Base-by-base conservation (phyloP, 352 stramenopile species). In the Globisporangium abappressorium region DNA sequence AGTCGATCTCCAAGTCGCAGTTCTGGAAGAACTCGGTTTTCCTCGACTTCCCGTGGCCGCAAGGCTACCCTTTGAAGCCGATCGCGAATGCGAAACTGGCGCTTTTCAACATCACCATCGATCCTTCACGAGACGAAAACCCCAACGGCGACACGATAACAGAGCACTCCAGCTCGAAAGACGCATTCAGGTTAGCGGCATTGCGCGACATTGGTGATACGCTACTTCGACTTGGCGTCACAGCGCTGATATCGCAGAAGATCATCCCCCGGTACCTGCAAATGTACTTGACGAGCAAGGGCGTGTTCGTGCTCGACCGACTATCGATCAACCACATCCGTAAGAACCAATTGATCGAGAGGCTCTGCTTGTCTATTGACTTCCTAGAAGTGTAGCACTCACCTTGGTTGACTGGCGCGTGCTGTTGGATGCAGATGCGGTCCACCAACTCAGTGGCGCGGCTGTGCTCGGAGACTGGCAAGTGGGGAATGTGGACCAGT, bases 101-200 rank as follows among this genome's bases (percentile, higher is more conserved):
- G 18, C 74, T 91, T 8, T 91, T 91, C 65, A 79, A 82, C 54
- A 77, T 87, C 64, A 87, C 82, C 3, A 76, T 89, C 22, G 80
- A 89, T n/a, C 75, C 76, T 9, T 62, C 70, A 5, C 24, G 24
- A 15, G 65, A 78, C 0, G 58, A 67, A 34, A 43, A 46, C 5
- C 15, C 28, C 24, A 33, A 20, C 18, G 30, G 57, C 24, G 34
- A 69, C 8, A 57, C 62, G 3, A 67, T 34, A 6, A 28, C 12
- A 5, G 68, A 72, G 54, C 56, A 70, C 15, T 11, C n/a, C 0
- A 34, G 26, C 18, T 59, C 69, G 0, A 66, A 55, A 38, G 30
- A 28, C 20, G 22, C 62, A 20, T 78, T 78, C 55, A 66, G 68
- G 30, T 70, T 86, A 11, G 53, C 72, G 58, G 72, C 76, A 4